Base-by-base conservation (phyloP, 2,329 filamentous ascomycete species). In the Diaporthe sp. region DNA sequence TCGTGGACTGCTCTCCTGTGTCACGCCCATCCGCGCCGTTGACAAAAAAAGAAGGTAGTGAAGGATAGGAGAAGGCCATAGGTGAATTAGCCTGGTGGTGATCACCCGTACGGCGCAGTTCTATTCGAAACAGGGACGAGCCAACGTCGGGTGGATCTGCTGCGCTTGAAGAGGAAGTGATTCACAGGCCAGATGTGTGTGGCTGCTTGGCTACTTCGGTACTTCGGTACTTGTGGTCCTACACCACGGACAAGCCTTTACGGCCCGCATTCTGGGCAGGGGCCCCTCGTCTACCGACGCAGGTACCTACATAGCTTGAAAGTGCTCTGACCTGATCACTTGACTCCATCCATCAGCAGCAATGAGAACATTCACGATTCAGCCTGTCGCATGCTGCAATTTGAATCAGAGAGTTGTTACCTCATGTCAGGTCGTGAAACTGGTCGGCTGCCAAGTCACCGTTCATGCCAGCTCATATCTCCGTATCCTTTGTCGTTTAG, bases 61-160 rank as follows among this genome's bases (percentile, higher is more conserved):
- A 53, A 39, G 31, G 28, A 39, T 13, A 65, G 28, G n/a, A 65
- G 61, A 68, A 39, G 46, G 62, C 62, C 62, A 68, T 53, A 53
- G 62, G 13, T n/a, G 31, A 34, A 37, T 19, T 31, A 17, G 46
- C 9, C 31, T 10, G 46, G 28, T 39, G 46, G n/a, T 53, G 31
- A 25, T 28, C 7, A 22, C 13, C 49, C 49, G 49, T 19, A 69
- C 49, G n/a, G 19, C 31, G 42, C 65, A 69, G 49, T 34, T 69
- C 15, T 55, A 53, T 69, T 42, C 49, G 65, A 69, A 69, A 55
- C 65, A 69, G 51, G 65, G 49, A 55, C 37, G 49, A 42, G 37
- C 65, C 3, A 53, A 42, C 15, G 22, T 42, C 22, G 34, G 6
- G 65, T 69, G 65, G 65, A 22, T 55, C 65, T 69, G 31, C 34